Base-by-base conservation (phyloP, 495 filamentous ascomycete species). In the Hypoxylon crocopeplum region DNA sequence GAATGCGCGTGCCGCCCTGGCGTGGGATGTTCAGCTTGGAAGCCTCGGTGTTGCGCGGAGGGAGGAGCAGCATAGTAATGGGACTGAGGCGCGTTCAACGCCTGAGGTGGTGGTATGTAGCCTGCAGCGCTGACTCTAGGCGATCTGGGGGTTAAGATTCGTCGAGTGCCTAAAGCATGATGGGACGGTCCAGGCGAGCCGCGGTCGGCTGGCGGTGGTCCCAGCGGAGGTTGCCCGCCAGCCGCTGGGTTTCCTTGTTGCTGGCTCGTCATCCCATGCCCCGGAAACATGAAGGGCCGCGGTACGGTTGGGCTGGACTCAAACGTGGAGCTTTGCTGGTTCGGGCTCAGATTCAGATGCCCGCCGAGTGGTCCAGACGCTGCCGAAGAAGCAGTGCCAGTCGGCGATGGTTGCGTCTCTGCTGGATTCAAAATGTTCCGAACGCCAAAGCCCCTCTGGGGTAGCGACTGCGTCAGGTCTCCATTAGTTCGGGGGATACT, bases 61-160 rank as follows among this genome's bases (percentile, higher is more conserved):
- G 20, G 78, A 72, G 58, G 79, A 74, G 55, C 38, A 12, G 63
- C 67, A n/a, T 71, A 64, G 37, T 65, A 69, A 20, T 71, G 52
- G 10, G 66, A 46, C 40, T 85, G 83, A 16, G 75, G 72, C 4
- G 77, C 64, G 59, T 79, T 79, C 7, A 80, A 70, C 5, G 72
- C 70, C 25, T 71, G 72, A n/a, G 75, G 69, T 32, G 79, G 78
- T 5, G 75, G 75, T 21, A 76, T 73, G 27, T 78, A 76, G 16
- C 75, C 70, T 11, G 75, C 33, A 51, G 77, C 76, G 11, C 71
- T 68, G 11, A 82, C 75, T 16, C 78, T 73, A 22, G 88, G 88
- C 12, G 88, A 90, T 50, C 79, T 78, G 16, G 88, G 87, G 27
- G 84, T 86, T 62, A 89, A 75, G n/a, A 85, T 79, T 48, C 79